These are phyloP conservation scores for Datura wrightii DNA, from an alignment of 257 asterid species.

Conservation along the genomic window DNA sequence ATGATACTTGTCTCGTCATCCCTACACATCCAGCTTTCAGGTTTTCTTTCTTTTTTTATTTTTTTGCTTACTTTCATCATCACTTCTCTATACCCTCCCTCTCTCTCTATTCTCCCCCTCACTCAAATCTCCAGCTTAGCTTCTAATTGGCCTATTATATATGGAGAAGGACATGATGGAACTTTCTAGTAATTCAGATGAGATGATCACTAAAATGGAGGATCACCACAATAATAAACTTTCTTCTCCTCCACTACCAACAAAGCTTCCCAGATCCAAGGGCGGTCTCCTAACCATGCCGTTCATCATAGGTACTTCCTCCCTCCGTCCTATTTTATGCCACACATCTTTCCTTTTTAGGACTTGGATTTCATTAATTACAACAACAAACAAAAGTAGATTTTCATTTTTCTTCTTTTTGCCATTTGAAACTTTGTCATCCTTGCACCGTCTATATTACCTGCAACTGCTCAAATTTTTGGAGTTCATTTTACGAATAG, in stretches of 20 bases:
- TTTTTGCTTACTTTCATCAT: too few relatives aligned
- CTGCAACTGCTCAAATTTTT: background rate
- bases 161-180: background rate
- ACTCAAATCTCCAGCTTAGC: background rate
- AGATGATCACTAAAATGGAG: background rate
- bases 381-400: background rate
- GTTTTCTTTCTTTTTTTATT: too few relatives aligned
- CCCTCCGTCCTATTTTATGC: too few relatives aligned
- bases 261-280: constrained; percentile 32
- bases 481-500: too few relatives aligned
- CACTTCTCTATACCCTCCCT: too few relatives aligned
- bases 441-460: too few relatives aligned
- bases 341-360: background rate
- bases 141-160: background rate
- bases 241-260: background rate
- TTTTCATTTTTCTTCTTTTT: background rate
- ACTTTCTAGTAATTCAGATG: background rate
- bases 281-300: constrained; percentile 75
- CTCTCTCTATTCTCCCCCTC: too few relatives aligned
- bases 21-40: too few relatives aligned
- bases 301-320: constrained; percentile 59
- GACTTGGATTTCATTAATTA: background rate
- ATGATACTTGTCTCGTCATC: too few relatives aligned
- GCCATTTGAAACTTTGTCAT: background rate
- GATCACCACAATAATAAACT: background rate